Evolutionary conservation across 2,329 filamentous ascomycete species (phyloP).

Genomic region (Fusarium vanettenii): DNA sequence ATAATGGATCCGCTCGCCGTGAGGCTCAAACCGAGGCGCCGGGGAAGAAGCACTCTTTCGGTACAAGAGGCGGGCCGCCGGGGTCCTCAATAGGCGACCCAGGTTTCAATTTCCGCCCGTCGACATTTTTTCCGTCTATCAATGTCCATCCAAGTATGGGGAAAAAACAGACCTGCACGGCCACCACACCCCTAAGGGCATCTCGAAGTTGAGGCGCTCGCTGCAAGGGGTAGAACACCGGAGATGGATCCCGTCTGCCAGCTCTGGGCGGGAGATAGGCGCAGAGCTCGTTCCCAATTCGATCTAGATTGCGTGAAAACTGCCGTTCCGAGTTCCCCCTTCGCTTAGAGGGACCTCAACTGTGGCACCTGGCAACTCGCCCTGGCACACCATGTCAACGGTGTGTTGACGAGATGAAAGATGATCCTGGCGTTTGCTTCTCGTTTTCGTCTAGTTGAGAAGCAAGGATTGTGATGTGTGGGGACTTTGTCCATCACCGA

Average conservation of each 20-base stretch:
- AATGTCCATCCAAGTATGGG: constrained; percentile 25
- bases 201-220: constrained; percentile 15
- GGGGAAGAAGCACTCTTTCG: not conserved
- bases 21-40: constrained; percentile 38
- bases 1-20: constrained; percentile 10
- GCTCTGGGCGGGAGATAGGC: constrained; percentile 7
- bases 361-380: not conserved
- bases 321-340: not conserved
- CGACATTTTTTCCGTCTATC: constrained; percentile 39
- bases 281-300: constrained; percentile 9
- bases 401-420: constrained; percentile 14
- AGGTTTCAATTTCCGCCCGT: constrained; percentile 29
- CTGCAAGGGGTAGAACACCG: not conserved
- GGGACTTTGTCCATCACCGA: constrained; percentile 1
- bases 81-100: constrained; percentile 2
- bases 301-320: constrained; percentile 30
- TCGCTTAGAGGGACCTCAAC: not conserved
- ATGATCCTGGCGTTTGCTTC: constrained; percentile 12
- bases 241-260: not conserved
- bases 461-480: constrained; percentile 2
- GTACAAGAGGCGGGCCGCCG: not conserved
- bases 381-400: constrained; percentile 4
- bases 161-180: not conserved
- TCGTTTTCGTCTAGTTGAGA: constrained; percentile 5
- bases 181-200: not conserved